Evolutionary conservation across 2,329 filamentous ascomycete genomes (phyloP).

Genomic region (Penicillium aurantiogriseum): DNA sequence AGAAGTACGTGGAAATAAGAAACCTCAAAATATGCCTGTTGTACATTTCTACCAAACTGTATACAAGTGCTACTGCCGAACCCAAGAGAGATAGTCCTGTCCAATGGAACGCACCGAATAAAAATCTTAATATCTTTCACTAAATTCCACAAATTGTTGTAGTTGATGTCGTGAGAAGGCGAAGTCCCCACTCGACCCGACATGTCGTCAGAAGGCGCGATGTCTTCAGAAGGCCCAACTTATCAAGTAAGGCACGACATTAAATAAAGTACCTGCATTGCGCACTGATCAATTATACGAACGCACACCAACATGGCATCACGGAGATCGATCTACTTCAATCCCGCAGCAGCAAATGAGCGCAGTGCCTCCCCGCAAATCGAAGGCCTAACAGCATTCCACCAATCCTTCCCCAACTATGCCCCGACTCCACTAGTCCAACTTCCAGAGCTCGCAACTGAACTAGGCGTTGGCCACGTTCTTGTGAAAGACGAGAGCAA

Average conservation of each 20-base stretch:
- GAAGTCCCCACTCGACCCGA: slow-evolving; percentile 1
- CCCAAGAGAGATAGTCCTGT: not conserved
- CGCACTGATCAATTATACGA: not conserved
- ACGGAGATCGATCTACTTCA: slow-evolving; percentile 30
- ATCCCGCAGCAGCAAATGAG: slow-evolving; percentile 20
- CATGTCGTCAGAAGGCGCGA: slow-evolving; percentile 23
- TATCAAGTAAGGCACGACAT: not conserved
- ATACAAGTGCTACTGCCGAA: not conserved
- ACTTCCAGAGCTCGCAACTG: slow-evolving; percentile 55
- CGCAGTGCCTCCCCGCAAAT: slow-evolving; percentile 12
- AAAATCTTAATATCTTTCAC: not conserved
- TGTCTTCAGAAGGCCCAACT: slow-evolving; percentile 6
- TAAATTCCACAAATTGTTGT: not conserved
- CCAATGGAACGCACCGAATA: not conserved
- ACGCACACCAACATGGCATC: slow-evolving; percentile 14
- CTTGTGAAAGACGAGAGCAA: slow-evolving; percentile 70
- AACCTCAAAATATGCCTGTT: not conserved
- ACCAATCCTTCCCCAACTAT: slow-evolving; percentile 59
- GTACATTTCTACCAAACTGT: not conserved
- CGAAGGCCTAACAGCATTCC: slow-evolving; percentile 47
- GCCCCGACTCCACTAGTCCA: slow-evolving; percentile 54
- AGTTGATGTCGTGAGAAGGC: slow-evolving; percentile 1
- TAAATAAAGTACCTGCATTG: not conserved
- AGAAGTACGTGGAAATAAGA: not conserved
- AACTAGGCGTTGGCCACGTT: slow-evolving; percentile 58